These are phyloP conservation scores for Phytopythium sindhum DNA, from an alignment of 352 stramenopile genomes.

Conservation along the genomic window DNA sequence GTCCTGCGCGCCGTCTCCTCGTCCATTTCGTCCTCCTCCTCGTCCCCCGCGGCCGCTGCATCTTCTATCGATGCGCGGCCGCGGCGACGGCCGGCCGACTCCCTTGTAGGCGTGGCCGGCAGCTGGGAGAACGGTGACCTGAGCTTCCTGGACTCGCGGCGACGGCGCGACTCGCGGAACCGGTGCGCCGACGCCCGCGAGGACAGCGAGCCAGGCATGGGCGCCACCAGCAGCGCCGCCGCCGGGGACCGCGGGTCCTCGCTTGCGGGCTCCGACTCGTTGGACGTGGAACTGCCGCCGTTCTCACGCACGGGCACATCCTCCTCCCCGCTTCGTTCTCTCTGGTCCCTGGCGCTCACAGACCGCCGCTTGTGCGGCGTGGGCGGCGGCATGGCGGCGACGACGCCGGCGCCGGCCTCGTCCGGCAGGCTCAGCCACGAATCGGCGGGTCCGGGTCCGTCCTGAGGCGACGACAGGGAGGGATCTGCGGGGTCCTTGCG, in stretches of 20 bases:
- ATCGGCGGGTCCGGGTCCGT: slow-evolving; percentile 7
- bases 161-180: slow-evolving; percentile 3
- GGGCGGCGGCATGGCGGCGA: not conserved
- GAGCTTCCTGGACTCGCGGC: not conserved
- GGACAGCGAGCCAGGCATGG: slow-evolving; percentile 3
- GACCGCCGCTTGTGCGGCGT: not conserved
- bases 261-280: slow-evolving; percentile 36
- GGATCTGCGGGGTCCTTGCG: not conserved
- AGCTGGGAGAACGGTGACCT: not conserved
- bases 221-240: slow-evolving; percentile 22
- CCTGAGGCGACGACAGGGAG: not conserved
- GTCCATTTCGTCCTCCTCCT: not conserved
- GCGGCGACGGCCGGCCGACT: not conserved
- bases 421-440: slow-evolving; percentile 26
- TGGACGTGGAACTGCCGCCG: slow-evolving; percentile 34
- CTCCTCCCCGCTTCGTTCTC: not conserved
- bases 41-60: not conserved
- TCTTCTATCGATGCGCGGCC: not conserved
- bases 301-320: slow-evolving; percentile 12
- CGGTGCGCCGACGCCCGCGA: not conserved
- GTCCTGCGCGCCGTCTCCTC: not conserved
- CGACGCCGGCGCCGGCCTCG: slow-evolving; percentile 7
- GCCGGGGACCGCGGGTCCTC: slow-evolving; percentile 19
- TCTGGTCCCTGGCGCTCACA: slow-evolving; percentile 3
- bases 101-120: not conserved